These are phyloP conservation scores for Zygosaccharomyces siamensis DNA, from an alignment of 805 yeast genomes.

Conservation along the genomic window DNA sequence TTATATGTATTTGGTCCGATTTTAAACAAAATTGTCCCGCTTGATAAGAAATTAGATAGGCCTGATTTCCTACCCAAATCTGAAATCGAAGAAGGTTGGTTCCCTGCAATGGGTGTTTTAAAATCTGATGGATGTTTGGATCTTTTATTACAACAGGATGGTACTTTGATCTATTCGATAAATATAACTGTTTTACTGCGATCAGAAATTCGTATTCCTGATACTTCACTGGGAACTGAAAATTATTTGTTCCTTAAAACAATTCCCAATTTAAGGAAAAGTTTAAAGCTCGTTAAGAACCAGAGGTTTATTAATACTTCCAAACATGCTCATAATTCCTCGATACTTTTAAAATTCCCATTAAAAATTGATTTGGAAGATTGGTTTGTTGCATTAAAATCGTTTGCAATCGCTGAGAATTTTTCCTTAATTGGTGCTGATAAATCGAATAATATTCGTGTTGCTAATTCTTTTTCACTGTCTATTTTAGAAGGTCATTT, in stretches of 20 bases:
- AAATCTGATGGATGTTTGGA: slow-evolving; percentile 60
- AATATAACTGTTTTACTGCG: slow-evolving; percentile 48
- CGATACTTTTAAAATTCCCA: slow-evolving; percentile 52
- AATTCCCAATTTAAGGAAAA: slow-evolving; percentile 48
- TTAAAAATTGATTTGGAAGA: slow-evolving; percentile 67
- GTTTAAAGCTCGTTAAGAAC: slow-evolving; percentile 10
- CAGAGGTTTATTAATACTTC: slow-evolving; percentile 8
- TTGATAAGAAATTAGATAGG: slow-evolving; percentile 14
- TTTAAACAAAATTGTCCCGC: slow-evolving; percentile 33
- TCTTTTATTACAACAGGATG: slow-evolving; percentile 58
- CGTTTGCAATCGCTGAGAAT: slow-evolving; percentile 54
- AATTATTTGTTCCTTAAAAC: slow-evolving; percentile 56
- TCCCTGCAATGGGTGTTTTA: slow-evolving; percentile 63
- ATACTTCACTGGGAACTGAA: slow-evolving; percentile 56
- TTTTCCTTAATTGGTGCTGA: slow-evolving; percentile 28
- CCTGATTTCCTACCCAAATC: slow-evolving; percentile 11
- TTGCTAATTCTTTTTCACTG: slow-evolving; percentile 49
- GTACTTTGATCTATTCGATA: slow-evolving; percentile 53
- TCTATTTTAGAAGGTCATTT: slow-evolving; percentile 65
- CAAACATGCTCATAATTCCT: slow-evolving; percentile 25
- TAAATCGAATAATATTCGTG: slow-evolving; percentile 41
- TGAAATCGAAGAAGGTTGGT: slow-evolving; percentile 56
- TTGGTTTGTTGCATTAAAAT: slow-evolving; percentile 65
- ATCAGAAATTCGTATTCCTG: slow-evolving; percentile 60
- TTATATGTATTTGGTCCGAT: slow-evolving; percentile 63